Conservation (phyloP, 352 stramenopile species). For the Globisporangium nagaii region DNA sequence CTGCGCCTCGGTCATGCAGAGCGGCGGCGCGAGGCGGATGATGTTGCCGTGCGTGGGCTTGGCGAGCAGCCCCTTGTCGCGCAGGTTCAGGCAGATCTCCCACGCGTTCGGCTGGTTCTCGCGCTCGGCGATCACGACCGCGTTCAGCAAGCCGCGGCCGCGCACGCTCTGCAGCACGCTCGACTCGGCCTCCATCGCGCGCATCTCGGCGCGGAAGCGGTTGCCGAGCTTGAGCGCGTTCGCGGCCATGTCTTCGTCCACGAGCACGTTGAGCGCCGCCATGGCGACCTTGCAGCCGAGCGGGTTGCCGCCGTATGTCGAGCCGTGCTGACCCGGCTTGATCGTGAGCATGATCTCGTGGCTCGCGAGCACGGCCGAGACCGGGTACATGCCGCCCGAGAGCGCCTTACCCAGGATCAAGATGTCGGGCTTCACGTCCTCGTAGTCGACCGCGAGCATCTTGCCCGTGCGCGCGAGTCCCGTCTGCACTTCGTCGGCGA, state of each 20-base stretch:
- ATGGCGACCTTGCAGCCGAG: conserved; percentile 96
- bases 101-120: conserved; percentile 86
- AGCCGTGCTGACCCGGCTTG: conserved; percentile 96
- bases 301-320: conserved; percentile 96
- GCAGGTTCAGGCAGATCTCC: conserved; percentile 95
- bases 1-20: conserved; percentile 93
- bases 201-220: conserved; percentile 90
- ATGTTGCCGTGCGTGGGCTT: conserved; percentile 99
- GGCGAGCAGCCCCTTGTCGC: conserved; percentile 94
- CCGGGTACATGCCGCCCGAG: conserved; percentile 95
- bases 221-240: conserved; percentile 93
- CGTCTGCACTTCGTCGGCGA: conserved; percentile 98
- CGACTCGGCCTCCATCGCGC: conserved; percentile 44
- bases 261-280: conserved; percentile 89
- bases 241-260: conserved; percentile 95
- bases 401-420: conserved; percentile 96
- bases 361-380: conserved; percentile 95
- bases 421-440: conserved; percentile 97
- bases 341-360: conserved; percentile 98
- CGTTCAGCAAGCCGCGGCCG: conserved; percentile 96
- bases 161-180: conserved; percentile 80
- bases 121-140: conserved; percentile 95
- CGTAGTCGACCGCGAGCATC: conserved; percentile 95
- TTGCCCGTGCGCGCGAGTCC: conserved; percentile 96
- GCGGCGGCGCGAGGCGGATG: conserved; percentile 95